phyloP scores from a whole-genome alignment of 2,329 filamentous ascomycete genomes.

The Xylariaceae sp. region DNA sequence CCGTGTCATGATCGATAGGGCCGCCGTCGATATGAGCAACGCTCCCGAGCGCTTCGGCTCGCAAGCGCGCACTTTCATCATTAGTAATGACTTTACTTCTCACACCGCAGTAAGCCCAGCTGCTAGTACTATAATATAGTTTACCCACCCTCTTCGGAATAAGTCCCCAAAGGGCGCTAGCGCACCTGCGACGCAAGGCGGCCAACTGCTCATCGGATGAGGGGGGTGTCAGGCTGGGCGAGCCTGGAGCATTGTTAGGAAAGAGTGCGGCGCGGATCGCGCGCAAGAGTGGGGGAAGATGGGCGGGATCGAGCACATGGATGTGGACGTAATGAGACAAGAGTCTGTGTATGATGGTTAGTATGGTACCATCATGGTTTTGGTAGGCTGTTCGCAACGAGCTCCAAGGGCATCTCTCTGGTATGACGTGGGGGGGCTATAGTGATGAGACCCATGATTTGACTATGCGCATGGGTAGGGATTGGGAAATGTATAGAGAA shows the following conservation, averaged over 20 bases:
- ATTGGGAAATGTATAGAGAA: conserved; percentile 6
- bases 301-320: conserved; percentile 58
- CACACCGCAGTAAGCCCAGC: conserved; percentile 30
- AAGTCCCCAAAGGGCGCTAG: conserved; percentile 52
- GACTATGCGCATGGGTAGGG: conserved; percentile 1
- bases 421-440: conserved; percentile 24
- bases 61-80: conserved; percentile 5
- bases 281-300: conserved; percentile 64
- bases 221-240: conserved; percentile 57
- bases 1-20: conserved; percentile 16
- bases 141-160: conserved; percentile 45
- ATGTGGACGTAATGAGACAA: conserved; percentile 55
- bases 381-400: conserved; percentile 21
- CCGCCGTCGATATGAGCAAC: conserved; percentile 24
- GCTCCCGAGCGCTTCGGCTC: conserved; percentile 21
- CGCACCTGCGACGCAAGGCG: conserved; percentile 63
- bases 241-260: conserved; percentile 74
- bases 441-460: conserved; percentile 16
- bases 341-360: conserved; percentile 42
- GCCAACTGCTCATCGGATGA: conserved; percentile 55
- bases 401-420: conserved; percentile 20
- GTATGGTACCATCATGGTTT: conserved; percentile 21
- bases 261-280: conserved; percentile 76
- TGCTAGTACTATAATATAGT: conserved; percentile 44
- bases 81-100: conserved; percentile 20